Evolutionary conservation across 2,329 filamentous ascomycete genomes (phyloP), one percentile per base, ranked within the genome.

Genomic region (Verticillium klebahnii): DNA sequence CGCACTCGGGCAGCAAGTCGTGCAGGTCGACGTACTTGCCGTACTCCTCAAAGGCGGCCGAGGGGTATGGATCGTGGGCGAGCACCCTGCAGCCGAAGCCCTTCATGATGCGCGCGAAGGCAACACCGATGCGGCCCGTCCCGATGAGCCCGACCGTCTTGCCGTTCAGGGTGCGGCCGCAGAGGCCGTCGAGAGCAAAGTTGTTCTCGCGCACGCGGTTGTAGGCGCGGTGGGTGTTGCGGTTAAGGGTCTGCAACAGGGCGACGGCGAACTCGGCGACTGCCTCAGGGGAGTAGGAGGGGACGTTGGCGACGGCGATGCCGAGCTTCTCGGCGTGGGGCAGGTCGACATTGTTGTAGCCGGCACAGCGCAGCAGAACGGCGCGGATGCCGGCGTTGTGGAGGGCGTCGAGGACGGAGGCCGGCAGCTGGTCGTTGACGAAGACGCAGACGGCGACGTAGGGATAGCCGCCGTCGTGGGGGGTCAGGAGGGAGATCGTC

Each of bases 221-320:
- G 73, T 88, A 89, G 3, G 87, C 85, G 25, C 85, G 83, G 71
- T 90, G 88, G 15, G 85, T 89, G 69, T 87, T 85, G 54, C 88
- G 85, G 71, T 89, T 88, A 54, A 90, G 78, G 1, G 87, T 88
- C 75, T 89, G 86, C 60, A 89, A 78, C 63, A 90, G 77, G 1
- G 86, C 85, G n/a, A 90, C 81, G 50, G 86, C 82, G 68, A 89
- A 90, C 77, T 90, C 88, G 66, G 87, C 87, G 2, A 90, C 88
- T 2, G 87, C 85, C 72, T 90, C 85, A 62, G 88, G 88, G 8
- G 86, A 87, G 75, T 90, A 90, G 3, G 85, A 82, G 1, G 88
- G 87, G 37, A 90, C 87, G 63, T 87, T 86, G 67, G 86, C 85
- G 55, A 89, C 86, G 68, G 84, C 83, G 65, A 90, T 74, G 61